phyloP scores from a whole-genome alignment of 495 filamentous ascomycete genomes.

The Durotheca rogersii region DNA sequence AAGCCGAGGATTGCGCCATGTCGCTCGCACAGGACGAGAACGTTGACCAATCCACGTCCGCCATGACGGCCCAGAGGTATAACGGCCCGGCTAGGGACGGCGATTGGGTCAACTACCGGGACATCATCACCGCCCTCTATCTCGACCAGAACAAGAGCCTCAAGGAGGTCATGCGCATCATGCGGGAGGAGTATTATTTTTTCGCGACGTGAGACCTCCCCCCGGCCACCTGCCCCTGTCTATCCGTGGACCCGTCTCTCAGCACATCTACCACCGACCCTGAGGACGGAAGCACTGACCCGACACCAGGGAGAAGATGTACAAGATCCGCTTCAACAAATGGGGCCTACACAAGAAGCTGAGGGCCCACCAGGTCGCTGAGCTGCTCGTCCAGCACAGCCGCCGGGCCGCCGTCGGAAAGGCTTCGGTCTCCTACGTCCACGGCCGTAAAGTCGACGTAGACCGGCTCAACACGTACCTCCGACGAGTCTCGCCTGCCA shows the following conservation, averaged over 20 bases:
- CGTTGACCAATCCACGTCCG: background rate
- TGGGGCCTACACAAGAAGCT: constrained; percentile 31
- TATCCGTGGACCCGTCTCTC: background rate
- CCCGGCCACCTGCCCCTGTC: background rate
- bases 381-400: constrained; percentile 23
- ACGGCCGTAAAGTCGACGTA: constrained; percentile 46
- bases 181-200: constrained; percentile 31
- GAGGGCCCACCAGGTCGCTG: constrained; percentile 22
- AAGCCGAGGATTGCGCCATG: constrained; percentile 4
- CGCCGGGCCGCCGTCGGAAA: constrained; percentile 25
- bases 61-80: constrained; percentile 16
- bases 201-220: constrained; percentile 27
- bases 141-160: constrained; percentile 31
- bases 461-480: constrained; percentile 35
- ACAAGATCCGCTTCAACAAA: constrained; percentile 30
- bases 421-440: constrained; percentile 48
- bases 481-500: constrained; percentile 17
- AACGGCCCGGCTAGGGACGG: constrained; percentile 26
- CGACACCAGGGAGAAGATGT: constrained; percentile 24
- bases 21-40: constrained; percentile 4
- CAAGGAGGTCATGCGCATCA: constrained; percentile 30
- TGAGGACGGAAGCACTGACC: constrained; percentile 7
- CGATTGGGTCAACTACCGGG: constrained; percentile 28
- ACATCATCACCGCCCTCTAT: constrained; percentile 26
- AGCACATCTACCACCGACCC: background rate